Conservation (phyloP, 2,329 filamentous ascomycete genomes). For the Colletotrichum sp. region DNA sequence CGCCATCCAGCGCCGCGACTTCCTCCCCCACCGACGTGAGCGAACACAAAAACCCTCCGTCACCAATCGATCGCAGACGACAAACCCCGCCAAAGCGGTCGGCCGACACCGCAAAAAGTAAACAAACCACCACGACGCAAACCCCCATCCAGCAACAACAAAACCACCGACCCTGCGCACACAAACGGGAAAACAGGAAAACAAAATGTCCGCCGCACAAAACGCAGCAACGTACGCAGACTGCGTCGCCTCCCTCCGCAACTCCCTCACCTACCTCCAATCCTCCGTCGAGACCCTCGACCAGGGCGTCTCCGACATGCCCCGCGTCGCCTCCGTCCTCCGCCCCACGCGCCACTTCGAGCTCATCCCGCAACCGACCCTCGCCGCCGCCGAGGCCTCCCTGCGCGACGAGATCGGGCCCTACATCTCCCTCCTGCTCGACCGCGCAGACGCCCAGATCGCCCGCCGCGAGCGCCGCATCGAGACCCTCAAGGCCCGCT, state of each 20-base stretch:
- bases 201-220: background rate
- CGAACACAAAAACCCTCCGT: background rate
- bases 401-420: slow-evolving; percentile 91
- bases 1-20: background rate
- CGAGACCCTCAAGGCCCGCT: slow-evolving; percentile 81
- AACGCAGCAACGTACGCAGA: slow-evolving; percentile 49
- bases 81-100: background rate
- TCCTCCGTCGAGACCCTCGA: slow-evolving; percentile 64
- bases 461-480: slow-evolving; percentile 84
- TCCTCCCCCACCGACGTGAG: background rate
- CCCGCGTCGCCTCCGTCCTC: slow-evolving; percentile 58
- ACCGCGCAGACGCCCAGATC: slow-evolving; percentile 81
- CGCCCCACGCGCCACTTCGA: slow-evolving; percentile 78
- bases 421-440: slow-evolving; percentile 78
- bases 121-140: background rate
- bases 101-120: background rate
- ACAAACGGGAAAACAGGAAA: background rate
- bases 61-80: background rate
- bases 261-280: slow-evolving; percentile 65
- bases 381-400: slow-evolving; percentile 81
- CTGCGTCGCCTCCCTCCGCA: slow-evolving; percentile 64
- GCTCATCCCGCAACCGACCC: slow-evolving; percentile 83
- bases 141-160: no score
- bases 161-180: no score
- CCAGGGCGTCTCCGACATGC: slow-evolving; percentile 62